A percentile compares a stretch with the other conserved stretches of the same genome.
These are phyloP conservation scores for Lachancea dasiensis DNA, from an alignment of 805 yeast genomes.

Conservation along the genomic window DNA sequence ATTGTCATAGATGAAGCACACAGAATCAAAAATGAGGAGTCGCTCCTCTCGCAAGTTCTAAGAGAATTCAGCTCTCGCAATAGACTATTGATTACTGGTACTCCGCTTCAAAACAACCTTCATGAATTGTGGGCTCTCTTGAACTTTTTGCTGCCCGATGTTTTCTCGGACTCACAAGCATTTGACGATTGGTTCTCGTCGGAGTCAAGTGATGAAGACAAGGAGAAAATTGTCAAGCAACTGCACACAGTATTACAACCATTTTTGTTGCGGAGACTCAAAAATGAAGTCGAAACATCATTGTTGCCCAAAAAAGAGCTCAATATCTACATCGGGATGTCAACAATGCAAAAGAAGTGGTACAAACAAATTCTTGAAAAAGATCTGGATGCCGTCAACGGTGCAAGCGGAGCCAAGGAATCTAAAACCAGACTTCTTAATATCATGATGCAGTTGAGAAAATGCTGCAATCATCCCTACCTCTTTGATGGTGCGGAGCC, in stretches of 20 bases:
- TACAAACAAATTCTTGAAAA: constrained; percentile 70
- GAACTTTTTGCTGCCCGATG: constrained; percentile 79
- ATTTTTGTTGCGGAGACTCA: constrained; percentile 67
- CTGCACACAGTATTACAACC: constrained; percentile 73
- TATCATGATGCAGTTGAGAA: constrained; percentile 79
- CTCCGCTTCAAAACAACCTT: constrained; percentile 93
- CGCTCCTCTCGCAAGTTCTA: constrained; percentile 74
- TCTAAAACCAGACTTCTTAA: constrained; percentile 69
- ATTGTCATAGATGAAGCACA: constrained; percentile 86
- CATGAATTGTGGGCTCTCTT: constrained; percentile 89
- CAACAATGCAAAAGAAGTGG: constrained; percentile 75
- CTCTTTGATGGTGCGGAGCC: constrained; percentile 85
- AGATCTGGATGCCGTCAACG: constrained; percentile 80
- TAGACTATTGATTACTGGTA: constrained; percentile 88
- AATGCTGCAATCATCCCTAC: constrained; percentile 83
- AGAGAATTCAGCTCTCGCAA: constrained; percentile 82
- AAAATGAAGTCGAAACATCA: constrained; percentile 76
- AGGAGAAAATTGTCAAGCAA: constrained; percentile 56
- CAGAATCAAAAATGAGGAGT: constrained; percentile 80
- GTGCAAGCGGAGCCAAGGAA: constrained; percentile 70
- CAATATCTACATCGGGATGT: constrained; percentile 68
- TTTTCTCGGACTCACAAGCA: constrained; percentile 63
- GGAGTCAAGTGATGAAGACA: constrained; percentile 36
- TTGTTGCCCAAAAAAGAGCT: constrained; percentile 69
- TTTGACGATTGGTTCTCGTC: constrained; percentile 71